A percentile compares a stretch with the other conserved stretches of the same genome.
These are phyloP conservation scores for Citrus sp. DNA, from an alignment of 345 rosid genomes.

Conservation along the genomic window DNA sequence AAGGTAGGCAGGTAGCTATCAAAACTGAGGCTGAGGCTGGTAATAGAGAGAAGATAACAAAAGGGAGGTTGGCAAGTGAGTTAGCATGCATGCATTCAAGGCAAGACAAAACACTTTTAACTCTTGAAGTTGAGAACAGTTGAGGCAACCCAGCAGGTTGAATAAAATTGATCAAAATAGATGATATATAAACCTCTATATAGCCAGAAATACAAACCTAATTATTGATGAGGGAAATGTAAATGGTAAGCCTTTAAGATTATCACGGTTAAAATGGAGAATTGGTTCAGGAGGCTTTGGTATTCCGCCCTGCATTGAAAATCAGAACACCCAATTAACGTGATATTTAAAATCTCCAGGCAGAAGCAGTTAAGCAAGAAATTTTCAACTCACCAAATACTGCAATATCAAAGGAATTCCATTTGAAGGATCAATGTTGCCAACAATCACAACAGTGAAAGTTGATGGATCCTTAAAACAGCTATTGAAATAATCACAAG, in stretches of 20 bases:
- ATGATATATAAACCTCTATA: not conserved
- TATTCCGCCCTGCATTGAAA: conserved; percentile 66
- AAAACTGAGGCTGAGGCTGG: conserved; percentile 1
- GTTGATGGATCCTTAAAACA: conserved; percentile 94
- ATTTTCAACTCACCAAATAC: conserved; percentile 64
- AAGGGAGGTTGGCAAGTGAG: not conserved
- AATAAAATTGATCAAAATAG: not conserved
- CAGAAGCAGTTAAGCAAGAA: not conserved
- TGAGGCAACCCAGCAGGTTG: not conserved
- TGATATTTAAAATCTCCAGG: not conserved
- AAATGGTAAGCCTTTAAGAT: conserved; percentile 82
- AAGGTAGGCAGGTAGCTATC: not conserved
- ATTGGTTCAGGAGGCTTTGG: conserved; percentile 68
- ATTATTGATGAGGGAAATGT: conserved; percentile 58
- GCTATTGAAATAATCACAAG: conserved; percentile 80
- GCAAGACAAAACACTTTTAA: not conserved
- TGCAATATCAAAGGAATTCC: conserved; percentile 78
- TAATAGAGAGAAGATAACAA: not conserved
- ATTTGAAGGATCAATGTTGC: conserved; percentile 65
- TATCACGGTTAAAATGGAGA: conserved; percentile 59
- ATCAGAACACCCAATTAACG: conserved; percentile 5
- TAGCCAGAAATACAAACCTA: conserved; percentile 37
- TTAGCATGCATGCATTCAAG: not conserved
- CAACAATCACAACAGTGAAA: conserved; percentile 84
- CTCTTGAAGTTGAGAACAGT: not conserved